A percentile compares a stretch with the other conserved stretches of the same genome.
phyloP scores from a whole-genome alignment of 108 stramenopile genomes.

The Nitzschia sp. region DNA sequence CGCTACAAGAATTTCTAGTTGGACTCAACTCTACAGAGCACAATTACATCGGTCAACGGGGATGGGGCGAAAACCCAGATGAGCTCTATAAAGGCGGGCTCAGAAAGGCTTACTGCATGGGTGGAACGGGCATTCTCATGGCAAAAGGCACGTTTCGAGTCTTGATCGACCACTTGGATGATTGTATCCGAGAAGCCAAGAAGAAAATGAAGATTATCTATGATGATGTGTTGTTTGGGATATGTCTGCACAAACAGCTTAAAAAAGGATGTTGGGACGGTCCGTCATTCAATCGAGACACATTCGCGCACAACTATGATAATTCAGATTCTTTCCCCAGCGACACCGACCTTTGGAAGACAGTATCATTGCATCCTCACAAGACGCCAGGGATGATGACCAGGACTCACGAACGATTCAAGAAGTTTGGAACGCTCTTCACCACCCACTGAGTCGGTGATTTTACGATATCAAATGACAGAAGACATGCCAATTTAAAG shows the following conservation, averaged over 20 bases:
- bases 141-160: background rate
- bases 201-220: background rate
- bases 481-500: no score
- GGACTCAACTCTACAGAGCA: background rate
- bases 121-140: constrained; percentile 8
- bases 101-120: constrained; percentile 2
- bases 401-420: background rate
- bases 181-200: background rate
- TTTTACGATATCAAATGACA: no score
- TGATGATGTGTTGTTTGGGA: constrained; percentile 6
- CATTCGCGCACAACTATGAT: constrained; percentile 1
- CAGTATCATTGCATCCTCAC: constrained; percentile 1
- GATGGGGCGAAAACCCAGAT: background rate
- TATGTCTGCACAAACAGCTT: background rate
- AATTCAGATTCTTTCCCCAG: background rate
- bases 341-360: background rate
- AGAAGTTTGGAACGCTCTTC: no score
- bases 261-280: background rate
- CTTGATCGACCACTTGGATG: background rate
- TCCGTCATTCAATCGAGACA: background rate
- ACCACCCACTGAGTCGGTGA: no score
- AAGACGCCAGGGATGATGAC: constrained; percentile 3
- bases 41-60: background rate
- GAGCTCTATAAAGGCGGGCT: background rate
- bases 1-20: background rate